Evolutionary conservation across 345 rosid species (phyloP).

Genomic region (Euphorbia peplus): DNA sequence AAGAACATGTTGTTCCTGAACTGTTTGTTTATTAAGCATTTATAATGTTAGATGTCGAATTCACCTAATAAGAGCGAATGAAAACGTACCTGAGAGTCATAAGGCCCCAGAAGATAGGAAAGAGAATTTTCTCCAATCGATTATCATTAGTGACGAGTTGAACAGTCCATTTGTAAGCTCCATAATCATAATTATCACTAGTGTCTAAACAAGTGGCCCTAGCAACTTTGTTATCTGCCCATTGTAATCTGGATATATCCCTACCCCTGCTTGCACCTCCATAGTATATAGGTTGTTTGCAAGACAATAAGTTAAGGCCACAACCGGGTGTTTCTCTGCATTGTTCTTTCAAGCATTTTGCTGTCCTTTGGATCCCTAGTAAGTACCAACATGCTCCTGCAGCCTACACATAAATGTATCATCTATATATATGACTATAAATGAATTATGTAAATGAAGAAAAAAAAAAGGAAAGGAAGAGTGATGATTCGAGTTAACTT

Average conservation of each 20-base stretch:
- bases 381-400: constrained; percentile 99
- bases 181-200: constrained; percentile 61
- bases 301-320: constrained; percentile 50
- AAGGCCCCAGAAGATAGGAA: constrained; percentile 95
- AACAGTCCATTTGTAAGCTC: constrained; percentile 90
- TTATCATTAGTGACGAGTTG: constrained; percentile 74
- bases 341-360: constrained; percentile 71
- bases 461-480: neutral
- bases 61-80: too few relatives aligned
- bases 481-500: too few relatives aligned
- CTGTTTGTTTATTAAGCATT: too few relatives aligned
- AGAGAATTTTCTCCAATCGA: constrained; percentile 82
- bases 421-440: too few relatives aligned
- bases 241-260: constrained; percentile 44
- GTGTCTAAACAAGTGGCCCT: constrained; percentile 57
- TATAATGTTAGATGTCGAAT: too few relatives aligned
- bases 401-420: constrained; percentile 56
- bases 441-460: too few relatives aligned
- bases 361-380: constrained; percentile 80
- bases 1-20: too few relatives aligned
- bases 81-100: constrained; percentile 82
- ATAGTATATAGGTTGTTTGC: constrained; percentile 71
- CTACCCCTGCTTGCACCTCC: constrained; percentile 53
- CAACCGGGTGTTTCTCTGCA: constrained; percentile 52
- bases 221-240: constrained; percentile 59